Evolutionary conservation across 2,329 filamentous ascomycete genomes (phyloP).

Genomic region (Capronia epimyces): DNA sequence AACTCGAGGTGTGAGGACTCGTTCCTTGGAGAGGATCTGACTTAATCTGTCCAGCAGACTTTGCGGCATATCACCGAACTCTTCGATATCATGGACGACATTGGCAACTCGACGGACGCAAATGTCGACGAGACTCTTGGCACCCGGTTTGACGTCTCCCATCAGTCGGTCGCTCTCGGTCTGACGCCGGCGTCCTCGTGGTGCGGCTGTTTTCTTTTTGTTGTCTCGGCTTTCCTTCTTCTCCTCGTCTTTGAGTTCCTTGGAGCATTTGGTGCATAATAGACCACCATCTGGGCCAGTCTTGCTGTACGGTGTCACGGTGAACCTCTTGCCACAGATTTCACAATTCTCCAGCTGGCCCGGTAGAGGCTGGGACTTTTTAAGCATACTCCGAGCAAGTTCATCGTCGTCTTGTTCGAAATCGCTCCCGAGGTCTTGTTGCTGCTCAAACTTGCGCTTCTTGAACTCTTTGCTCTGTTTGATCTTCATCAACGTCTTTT

Average conservation of each 20-base stretch:
- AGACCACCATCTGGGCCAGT: conserved; percentile 76
- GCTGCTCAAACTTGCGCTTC: conserved; percentile 48
- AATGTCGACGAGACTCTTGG: conserved; percentile 46
- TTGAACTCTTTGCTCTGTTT: conserved; percentile 49
- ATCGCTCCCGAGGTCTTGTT: conserved; percentile 48
- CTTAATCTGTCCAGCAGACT: conserved; percentile 53
- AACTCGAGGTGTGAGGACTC: conserved; percentile 49
- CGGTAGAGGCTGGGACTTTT: conserved; percentile 57
- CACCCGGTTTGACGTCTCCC: conserved; percentile 49
- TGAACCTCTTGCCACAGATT: conserved; percentile 79
- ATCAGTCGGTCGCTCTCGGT: conserved; percentile 80
- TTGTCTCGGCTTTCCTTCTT: conserved; percentile 56
- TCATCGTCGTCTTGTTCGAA: conserved; percentile 38
- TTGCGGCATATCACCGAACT: conserved; percentile 58
- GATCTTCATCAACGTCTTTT: conserved; percentile 41
- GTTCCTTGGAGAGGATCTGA: conserved; percentile 60
- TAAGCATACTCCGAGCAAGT: conserved; percentile 48
- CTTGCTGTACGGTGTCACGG: conserved; percentile 83
- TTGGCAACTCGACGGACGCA: conserved; percentile 59
- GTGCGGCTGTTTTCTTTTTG: conserved; percentile 50
- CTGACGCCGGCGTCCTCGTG: conserved; percentile 63
- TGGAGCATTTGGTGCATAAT: conserved; percentile 77
- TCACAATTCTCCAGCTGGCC: conserved; percentile 88
- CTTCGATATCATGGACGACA: conserved; percentile 59
- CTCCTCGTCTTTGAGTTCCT: conserved; percentile 62